Evolutionary conservation across 495 filamentous ascomycete genomes (phyloP), one percentile per base, ranked within the genome.

Genomic region (Hypoxylon trugodes): DNA sequence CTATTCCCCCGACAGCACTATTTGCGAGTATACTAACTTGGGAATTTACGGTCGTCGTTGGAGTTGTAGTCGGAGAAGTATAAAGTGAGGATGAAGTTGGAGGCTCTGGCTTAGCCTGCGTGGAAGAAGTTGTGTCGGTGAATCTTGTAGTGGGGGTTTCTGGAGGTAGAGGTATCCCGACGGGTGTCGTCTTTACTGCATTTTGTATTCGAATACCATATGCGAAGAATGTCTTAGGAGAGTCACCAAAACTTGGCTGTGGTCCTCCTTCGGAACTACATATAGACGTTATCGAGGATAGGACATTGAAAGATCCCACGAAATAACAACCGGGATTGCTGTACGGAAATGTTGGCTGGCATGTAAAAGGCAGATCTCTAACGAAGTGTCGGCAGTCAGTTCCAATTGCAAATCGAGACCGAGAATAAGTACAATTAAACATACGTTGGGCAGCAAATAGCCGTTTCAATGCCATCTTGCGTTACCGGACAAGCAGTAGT

Each of bases 1-100:
- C 21, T 6, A 62, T 62, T 5, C 59, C 59, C 9, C 24, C 59
- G n/a, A 62, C 43, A 13, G 50, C 33, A 15, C 50, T 35, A 2
- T 25, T 7, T 6, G 32, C 6, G 12, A 62, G 5, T 9, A 43
- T 2, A 13, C 24, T 24, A 12, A 18, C 13, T 5, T 13, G 25
- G 10, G 43, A 5, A 9, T n/a, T 2, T 24, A 32, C 7, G 16
- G 12, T 32, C 12, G 49, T 7, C 25, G 58, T 8, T 8, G n/a
- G n/a, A n/a, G 32, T 12, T 12, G 32, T 35, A n/a, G 3, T n/a
- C 3, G 32, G 32, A 35, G n/a, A n/a, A n/a, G n/a, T n/a, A n/a
- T n/a, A n/a, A n/a, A n/a, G n/a, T n/a, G n/a, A n/a, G n/a, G n/a
- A n/a, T n/a, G n/a, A n/a, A n/a, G n/a, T n/a, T n/a, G n/a, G n/a